A percentile compares a stretch with the other conserved stretches of the same genome.
Evolutionary conservation across 352 stramenopile species (phyloP).

Genomic region (Globisporangium abappressorium): DNA sequence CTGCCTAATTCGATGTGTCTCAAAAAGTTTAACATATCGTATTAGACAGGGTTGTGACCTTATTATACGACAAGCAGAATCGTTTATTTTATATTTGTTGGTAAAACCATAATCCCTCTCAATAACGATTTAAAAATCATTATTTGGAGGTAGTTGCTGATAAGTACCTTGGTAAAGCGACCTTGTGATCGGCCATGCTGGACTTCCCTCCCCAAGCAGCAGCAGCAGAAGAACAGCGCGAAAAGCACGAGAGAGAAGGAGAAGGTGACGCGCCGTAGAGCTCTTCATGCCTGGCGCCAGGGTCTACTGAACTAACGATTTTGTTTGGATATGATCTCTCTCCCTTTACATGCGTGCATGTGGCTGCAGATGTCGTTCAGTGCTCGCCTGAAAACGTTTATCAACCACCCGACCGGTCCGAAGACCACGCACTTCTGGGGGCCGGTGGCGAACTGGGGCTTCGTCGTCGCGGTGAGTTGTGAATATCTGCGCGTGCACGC

Average conservation of each 20-base stretch:
- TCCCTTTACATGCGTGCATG: background rate
- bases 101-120: too few species aligned
- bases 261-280: background rate
- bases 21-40: too few species aligned
- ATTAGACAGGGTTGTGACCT: too few species aligned
- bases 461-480: slow-evolving; percentile 70
- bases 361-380: slow-evolving; percentile 21
- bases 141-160: too few species aligned
- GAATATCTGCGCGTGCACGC: background rate
- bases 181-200: background rate
- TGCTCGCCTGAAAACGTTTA: slow-evolving; percentile 58
- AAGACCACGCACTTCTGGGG: slow-evolving; percentile 90
- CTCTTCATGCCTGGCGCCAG: background rate
- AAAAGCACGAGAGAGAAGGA: background rate
- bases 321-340: background rate
- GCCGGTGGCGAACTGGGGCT: slow-evolving; percentile 86
- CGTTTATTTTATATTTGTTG: too few species aligned
- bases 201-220: background rate
- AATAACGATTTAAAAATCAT: too few species aligned
- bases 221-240: background rate
- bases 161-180: background rate
- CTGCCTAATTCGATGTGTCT: too few species aligned
- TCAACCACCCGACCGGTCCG: slow-evolving; percentile 78
- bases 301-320: background rate
- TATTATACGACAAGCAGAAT: too few species aligned